These are phyloP conservation scores for Cyclotella atomus DNA, from an alignment of 108 stramenopile species.

Conservation along the genomic window DNA sequence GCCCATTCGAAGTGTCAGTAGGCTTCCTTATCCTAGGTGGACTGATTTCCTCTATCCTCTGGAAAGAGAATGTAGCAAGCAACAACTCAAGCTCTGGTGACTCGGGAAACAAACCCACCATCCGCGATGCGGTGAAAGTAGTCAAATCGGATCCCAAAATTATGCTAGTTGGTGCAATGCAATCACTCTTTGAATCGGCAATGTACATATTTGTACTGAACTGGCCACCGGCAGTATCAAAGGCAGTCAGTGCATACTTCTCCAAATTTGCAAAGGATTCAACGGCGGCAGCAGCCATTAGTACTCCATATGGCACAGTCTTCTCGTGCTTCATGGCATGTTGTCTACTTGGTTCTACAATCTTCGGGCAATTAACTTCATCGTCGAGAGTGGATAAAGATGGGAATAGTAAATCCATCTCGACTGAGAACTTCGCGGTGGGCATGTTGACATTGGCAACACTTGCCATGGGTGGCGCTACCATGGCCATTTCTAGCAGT, in stretches of 20 bases:
- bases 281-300: constrained; percentile 22
- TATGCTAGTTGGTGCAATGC: constrained; percentile 91
- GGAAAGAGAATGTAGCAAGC: constrained; percentile 92
- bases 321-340: constrained; percentile 96
- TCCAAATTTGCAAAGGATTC: constrained; percentile 49
- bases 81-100: constrained; percentile 22
- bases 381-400: constrained; percentile 40
- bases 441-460: constrained; percentile 84
- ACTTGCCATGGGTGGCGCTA: constrained; percentile 83
- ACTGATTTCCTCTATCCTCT: constrained; percentile 70
- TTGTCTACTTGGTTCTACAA: constrained; percentile 87
- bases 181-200: constrained; percentile 94
- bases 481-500: constrained; percentile 45
- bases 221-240: constrained; percentile 92
- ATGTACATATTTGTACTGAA: constrained; percentile 97
- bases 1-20: constrained; percentile 96
- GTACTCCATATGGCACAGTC: constrained; percentile 86
- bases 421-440: constrained; percentile 76
- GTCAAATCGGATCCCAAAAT: constrained; percentile 85
- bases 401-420: constrained; percentile 55
- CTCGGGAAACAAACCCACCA: constrained; percentile 59
- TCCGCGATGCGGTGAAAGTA: constrained; percentile 80
- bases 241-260: constrained; percentile 66
- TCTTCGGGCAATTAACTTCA: constrained; percentile 75
- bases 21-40: constrained; percentile 87